These are phyloP conservation scores for Taphrina populina DNA, from an alignment of 1,139 yeast genomes.

Conservation along the genomic window DNA sequence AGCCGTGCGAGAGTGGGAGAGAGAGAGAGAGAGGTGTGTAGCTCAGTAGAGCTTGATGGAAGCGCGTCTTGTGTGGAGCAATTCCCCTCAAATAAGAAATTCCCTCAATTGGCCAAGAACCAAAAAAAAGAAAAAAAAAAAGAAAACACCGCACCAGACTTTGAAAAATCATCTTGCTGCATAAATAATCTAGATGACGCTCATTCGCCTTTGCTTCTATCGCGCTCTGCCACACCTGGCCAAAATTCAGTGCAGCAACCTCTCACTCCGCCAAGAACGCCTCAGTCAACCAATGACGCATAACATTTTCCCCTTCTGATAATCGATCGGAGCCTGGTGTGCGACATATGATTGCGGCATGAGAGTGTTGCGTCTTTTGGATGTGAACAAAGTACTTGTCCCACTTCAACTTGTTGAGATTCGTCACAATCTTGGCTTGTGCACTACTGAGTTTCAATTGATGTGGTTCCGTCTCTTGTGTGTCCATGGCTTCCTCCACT, in stretches of 20 bases:
- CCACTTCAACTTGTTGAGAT: constrained; percentile 43
- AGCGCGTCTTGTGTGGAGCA: too few species aligned
- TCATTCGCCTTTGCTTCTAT: neutral
- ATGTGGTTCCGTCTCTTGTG: neutral
- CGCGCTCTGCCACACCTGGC: neutral
- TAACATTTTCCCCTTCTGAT: constrained; percentile 36
- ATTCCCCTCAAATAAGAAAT: too few species aligned
- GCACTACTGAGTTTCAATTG: constrained; percentile 31
- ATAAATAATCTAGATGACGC: too few species aligned
- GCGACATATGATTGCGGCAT: constrained; percentile 40
- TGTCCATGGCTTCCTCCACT: constrained; percentile 17
- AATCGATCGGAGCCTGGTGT: constrained; percentile 20
- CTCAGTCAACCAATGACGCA: constrained; percentile 27
- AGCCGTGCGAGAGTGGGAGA: too few species aligned
- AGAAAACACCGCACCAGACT: too few species aligned
- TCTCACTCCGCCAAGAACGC: constrained; percentile 9
- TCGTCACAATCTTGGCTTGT: constrained; percentile 35
- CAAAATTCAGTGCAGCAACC: too few species aligned
- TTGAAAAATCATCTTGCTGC: too few species aligned
- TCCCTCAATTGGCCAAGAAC: too few species aligned
- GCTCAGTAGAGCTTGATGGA: too few species aligned
- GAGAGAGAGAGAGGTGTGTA: too few species aligned
- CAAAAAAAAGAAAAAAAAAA: too few species aligned
- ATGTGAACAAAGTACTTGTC: constrained; percentile 43
- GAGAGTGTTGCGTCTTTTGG: constrained; percentile 40